Base-by-base conservation (phyloP, 768 basidiomycete species). In the Leccinum subtestaceum region DNA sequence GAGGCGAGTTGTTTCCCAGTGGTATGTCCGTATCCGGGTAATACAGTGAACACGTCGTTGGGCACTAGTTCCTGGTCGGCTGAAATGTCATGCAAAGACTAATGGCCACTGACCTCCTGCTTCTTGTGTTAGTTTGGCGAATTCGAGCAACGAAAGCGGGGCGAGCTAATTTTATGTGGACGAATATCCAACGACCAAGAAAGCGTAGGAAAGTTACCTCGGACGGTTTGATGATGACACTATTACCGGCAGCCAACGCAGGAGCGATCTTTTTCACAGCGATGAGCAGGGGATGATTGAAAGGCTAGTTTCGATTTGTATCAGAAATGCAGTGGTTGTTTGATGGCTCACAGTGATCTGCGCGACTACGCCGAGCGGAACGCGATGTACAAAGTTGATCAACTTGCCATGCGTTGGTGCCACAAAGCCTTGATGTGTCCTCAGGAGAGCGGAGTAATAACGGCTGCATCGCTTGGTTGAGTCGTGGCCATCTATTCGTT, bases 251-350 rank as follows among this genome's bases (percentile, higher is more conserved):
- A 47, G 92, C 92, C 27, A 94, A 76, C 1, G 90, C 91, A 5
- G 90, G 90, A 0, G 87, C 89, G 56, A 94, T 88, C 74, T 95
- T 95, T 78, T 95, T 95, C 55, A 94, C 70, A 2, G 91, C 90
- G 61, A 95, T 95, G 36, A 95, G 72, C n/a, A 95, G 75, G 1
- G 93, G 93, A 63, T 95, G 92, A 64, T 95, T 95, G 72, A 93
- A 94, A 2, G 92, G 90, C 88, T 92, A 60, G 15, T 53, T 49
- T 47, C 19, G 21, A 34, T 12, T 6, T 45, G 23, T 51, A 53
- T 45, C 31, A 27, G 56, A 21, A 43, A 46, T 5, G 27, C 15
- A 9, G 47, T 31, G 43, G 52, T 19, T 11, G 25, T 52, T 17
- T 32, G 2, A 56, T 36, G 4, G 57, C 80, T 70, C 58, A 91